Evolutionary conservation across 2,329 filamentous ascomycete species (phyloP).

Genomic region (Cordyceps militaris): DNA sequence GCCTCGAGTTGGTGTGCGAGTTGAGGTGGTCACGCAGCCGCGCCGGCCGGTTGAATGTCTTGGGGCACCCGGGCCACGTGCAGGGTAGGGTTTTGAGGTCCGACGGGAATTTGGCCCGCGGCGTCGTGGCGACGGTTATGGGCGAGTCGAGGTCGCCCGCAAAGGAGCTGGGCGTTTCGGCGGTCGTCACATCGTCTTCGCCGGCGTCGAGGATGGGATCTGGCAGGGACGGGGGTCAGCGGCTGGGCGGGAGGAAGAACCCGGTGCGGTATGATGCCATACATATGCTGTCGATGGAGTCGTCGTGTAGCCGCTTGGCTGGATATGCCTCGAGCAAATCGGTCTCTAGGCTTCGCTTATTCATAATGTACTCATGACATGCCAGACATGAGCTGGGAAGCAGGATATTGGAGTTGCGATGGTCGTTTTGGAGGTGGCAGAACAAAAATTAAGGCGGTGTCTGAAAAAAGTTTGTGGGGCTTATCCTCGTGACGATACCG

Average conservation of each 20-base stretch:
- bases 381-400: neutral
- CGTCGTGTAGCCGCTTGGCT: conserved; percentile 22
- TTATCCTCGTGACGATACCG: conserved; percentile 8
- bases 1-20: conserved; percentile 78
- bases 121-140: conserved; percentile 30
- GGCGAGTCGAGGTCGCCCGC: conserved; percentile 25
- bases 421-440: conserved; percentile 21
- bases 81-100: conserved; percentile 73
- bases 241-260: too few species aligned
- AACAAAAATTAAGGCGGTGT: conserved; percentile 30
- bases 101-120: conserved; percentile 53
- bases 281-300: conserved; percentile 20
- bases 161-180: conserved; percentile 27
- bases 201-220: conserved; percentile 24
- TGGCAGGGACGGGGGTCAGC: conserved; percentile 10
- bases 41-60: conserved; percentile 82
- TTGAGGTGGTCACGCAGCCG: conserved; percentile 73
- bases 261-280: neutral
- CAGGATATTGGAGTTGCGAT: conserved; percentile 12
- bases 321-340: conserved; percentile 20
- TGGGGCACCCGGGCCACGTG: conserved; percentile 64
- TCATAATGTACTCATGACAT: conserved; percentile 22
- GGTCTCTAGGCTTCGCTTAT: conserved; percentile 25
- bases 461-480: conserved; percentile 24
- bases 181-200: conserved; percentile 27